Evolutionary conservation across 495 filamentous ascomycete species (phyloP).

Genomic region (Aspergillus homomorphus): DNA sequence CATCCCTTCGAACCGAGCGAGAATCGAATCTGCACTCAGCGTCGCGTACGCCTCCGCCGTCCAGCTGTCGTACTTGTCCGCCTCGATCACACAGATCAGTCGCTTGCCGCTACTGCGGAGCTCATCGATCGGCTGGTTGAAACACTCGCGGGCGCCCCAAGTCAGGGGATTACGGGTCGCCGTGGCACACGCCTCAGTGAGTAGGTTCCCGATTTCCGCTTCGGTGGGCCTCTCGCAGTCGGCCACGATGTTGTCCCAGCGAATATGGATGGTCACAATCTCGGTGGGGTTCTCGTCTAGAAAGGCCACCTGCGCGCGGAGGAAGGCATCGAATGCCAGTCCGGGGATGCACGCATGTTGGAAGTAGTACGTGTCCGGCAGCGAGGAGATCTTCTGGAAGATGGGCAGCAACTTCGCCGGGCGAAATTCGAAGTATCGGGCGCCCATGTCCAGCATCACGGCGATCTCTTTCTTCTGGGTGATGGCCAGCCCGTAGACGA

Average conservation of each 20-base stretch:
- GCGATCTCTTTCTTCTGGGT: constrained; percentile 52
- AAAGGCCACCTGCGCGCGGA: constrained; percentile 43
- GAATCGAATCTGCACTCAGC: constrained; percentile 43
- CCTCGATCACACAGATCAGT: constrained; percentile 44
- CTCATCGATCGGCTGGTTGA: constrained; percentile 32
- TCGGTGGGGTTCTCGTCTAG: constrained; percentile 42
- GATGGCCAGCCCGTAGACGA: constrained; percentile 50
- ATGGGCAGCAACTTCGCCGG: constrained; percentile 45
- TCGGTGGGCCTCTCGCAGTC: constrained; percentile 43
- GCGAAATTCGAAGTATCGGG: constrained; percentile 55
- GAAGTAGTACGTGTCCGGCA: constrained; percentile 53
- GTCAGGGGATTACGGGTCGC: constrained; percentile 2
- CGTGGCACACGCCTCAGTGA: constrained; percentile 32
- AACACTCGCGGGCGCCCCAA: constrained; percentile 11
- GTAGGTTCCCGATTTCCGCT: constrained; percentile 38
- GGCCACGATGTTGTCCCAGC: constrained; percentile 51
- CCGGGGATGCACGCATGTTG: constrained; percentile 53
- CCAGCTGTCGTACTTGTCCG: constrained; percentile 49
- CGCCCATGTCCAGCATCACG: constrained; percentile 46
- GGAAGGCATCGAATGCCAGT: constrained; percentile 49
- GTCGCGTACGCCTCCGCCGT: constrained; percentile 51
- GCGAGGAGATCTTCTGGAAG: constrained; percentile 19
- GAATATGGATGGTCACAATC: constrained; percentile 50
- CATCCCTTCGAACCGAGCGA: constrained; percentile 41
- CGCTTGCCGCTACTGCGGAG: constrained; percentile 41